Evolutionary conservation across 352 stramenopile species (phyloP).

Genomic region (Phytophthora aleatoria): DNA sequence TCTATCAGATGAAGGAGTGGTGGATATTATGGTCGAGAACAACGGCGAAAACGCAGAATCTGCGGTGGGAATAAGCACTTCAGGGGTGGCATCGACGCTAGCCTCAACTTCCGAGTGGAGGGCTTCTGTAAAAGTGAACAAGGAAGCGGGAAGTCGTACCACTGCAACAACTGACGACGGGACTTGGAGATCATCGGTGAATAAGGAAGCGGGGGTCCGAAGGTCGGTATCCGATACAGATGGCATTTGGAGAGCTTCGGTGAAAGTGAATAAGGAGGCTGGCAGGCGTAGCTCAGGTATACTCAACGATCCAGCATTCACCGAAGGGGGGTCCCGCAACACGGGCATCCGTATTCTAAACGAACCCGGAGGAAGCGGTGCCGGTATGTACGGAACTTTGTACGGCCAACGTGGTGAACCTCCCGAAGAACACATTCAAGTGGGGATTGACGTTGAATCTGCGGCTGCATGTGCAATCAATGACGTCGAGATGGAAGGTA

Average conservation of each 20-base stretch:
- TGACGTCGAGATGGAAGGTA: conserved; percentile 24
- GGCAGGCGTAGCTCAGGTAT: conserved; percentile 30
- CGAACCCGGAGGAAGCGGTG: conserved; percentile 43
- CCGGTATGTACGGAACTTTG: conserved; percentile 31
- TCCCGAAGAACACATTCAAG: background rate
- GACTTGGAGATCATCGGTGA: conserved; percentile 26
- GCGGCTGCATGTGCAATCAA: background rate
- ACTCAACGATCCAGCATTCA: conserved; percentile 5
- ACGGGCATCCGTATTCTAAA: conserved; percentile 41
- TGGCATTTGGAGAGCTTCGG: conserved; percentile 22
- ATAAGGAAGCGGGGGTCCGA: conserved; percentile 29
- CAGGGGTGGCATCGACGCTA: background rate
- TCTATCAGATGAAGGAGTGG: background rate
- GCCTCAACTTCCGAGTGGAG: conserved; percentile 5
- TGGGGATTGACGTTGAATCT: background rate
- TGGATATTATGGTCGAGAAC: conserved; percentile 1
- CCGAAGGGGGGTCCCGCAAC: conserved; percentile 4
- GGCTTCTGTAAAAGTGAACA: conserved; percentile 33
- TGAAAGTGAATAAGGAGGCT: conserved; percentile 42
- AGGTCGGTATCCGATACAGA: conserved; percentile 13
- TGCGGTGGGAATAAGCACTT: background rate
- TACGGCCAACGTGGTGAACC: conserved; percentile 21
- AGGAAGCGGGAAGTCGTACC: conserved; percentile 26
- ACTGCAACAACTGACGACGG: conserved; percentile 4
- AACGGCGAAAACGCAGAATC: background rate